Conservation (phyloP, 148 eudicot species). For the Euryodendron excelsum region DNA sequence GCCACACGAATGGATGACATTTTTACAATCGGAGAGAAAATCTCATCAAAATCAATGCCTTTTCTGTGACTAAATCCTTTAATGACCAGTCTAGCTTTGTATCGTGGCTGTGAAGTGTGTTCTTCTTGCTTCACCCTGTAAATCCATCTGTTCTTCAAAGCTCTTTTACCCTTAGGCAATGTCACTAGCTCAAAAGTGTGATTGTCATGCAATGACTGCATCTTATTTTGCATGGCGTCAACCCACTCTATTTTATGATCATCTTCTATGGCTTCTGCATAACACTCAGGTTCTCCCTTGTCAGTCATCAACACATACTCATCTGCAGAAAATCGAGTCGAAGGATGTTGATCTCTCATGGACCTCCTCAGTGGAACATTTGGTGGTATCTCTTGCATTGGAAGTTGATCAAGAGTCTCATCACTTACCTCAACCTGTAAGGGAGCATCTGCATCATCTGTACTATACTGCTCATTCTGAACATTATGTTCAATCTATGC, state of each 20-base stretch:
- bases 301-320: too few species aligned
- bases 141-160: too few species aligned
- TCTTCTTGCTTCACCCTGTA: too few species aligned
- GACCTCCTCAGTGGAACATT: background rate
- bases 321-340: too few species aligned
- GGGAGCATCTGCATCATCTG: background rate
- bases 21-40: background rate
- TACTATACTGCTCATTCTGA: background rate
- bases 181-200: too few species aligned
- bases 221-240: too few species aligned
- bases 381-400: background rate
- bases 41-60: background rate
- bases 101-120: too few species aligned
- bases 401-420: background rate
- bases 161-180: too few species aligned
- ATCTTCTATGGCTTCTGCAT: too few species aligned
- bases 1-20: background rate
- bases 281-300: too few species aligned
- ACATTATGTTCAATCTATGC: background rate
- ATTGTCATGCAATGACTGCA: too few species aligned
- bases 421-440: background rate
- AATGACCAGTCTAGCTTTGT: background rate
- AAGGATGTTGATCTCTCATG: background rate
- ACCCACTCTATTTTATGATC: too few species aligned
- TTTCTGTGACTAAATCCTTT: conserved; percentile 3